Evolutionary conservation across 176 grass and related monocot genomes (phyloP).

Genomic region (Avena sativa): DNA sequence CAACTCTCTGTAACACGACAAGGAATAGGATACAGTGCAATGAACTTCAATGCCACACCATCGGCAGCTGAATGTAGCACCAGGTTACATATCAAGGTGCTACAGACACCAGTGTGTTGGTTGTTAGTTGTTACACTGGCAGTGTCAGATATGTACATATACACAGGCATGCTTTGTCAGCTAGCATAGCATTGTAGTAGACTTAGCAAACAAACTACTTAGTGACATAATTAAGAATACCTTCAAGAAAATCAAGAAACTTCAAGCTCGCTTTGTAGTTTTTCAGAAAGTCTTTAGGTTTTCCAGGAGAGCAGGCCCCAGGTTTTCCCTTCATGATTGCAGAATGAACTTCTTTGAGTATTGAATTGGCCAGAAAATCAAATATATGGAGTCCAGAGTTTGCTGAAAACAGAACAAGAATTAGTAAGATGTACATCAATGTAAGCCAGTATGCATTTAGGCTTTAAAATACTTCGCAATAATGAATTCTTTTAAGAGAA

Average conservation of each 20-base stretch:
- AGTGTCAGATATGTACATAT: not conserved
- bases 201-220: not conserved
- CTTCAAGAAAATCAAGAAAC: conserved; percentile 97
- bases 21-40: not conserved
- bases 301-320: conserved; percentile 92
- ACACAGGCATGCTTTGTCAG: not conserved
- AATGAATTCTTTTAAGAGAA: not conserved
- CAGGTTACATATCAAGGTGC: not conserved
- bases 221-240: conserved; percentile 48
- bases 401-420: conserved; percentile 58
- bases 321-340: conserved; percentile 92
- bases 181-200: conserved; percentile 7
- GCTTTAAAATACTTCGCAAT: conserved; percentile 2
- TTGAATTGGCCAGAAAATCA: conserved; percentile 96
- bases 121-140: not conserved
- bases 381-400: conserved; percentile 99
- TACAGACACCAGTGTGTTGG: not conserved
- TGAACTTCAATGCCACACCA: conserved; percentile 19
- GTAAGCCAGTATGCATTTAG: not conserved
- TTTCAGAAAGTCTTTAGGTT: conserved; percentile 85
- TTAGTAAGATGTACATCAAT: conserved; percentile 40
- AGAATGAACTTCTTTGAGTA: conserved; percentile 90
- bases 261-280: conserved; percentile 90
- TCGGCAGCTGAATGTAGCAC: not conserved
- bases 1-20: conserved; percentile 6